Evolutionary conservation across 129 eudicot genomes (phyloP), one percentile per base, ranked within the genome.

Genomic region (Flaveria bidentis): DNA sequence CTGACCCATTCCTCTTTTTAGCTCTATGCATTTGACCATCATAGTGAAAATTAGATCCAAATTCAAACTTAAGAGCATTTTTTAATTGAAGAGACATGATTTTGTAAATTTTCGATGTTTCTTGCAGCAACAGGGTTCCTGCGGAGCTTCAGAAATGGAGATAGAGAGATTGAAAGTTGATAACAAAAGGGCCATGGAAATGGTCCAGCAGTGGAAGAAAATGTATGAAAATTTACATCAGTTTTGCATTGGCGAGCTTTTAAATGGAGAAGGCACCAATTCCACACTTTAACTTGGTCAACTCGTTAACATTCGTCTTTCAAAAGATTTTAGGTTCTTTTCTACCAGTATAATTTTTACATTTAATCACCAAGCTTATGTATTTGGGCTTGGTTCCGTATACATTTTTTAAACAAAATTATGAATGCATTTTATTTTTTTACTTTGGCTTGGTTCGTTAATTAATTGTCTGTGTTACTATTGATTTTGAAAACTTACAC

Each of bases 171-270:
- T 88, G 36, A 93, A 87, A 75, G 72, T 26, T 17, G 97, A 91
- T 2, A 85, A 77, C 76, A 75, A 51, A 76, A 84, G 87, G 79
- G 82, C 93, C 6, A 73, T 86, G 84, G 91, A 89, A 75, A 79
- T 87, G 96, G 57, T 88, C 18, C 86, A 94, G 36, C 96, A 89
- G 55, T 94, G 97, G 97, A 87, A 91, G 84, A 89, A 85, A 14
- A 91, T 87, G 92, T 87, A 88, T 51, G 88, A 87, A 73, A 82
- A 86, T 65, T 87, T 90, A 77, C 84, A 93, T 76, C 87, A 94
- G 49, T 91, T 82, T 80, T 87, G 88, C 63, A 90, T 87, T 65
- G 67, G 67, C 10, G 97, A 93, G 84, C 85, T 93, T 71, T 57
- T 93, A 72, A 84, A 84, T 67, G 89, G 81, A 20, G 78, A 66